phyloP scores from a whole-genome alignment of 441 rosid species.

The Euphorbia corollata region DNA sequence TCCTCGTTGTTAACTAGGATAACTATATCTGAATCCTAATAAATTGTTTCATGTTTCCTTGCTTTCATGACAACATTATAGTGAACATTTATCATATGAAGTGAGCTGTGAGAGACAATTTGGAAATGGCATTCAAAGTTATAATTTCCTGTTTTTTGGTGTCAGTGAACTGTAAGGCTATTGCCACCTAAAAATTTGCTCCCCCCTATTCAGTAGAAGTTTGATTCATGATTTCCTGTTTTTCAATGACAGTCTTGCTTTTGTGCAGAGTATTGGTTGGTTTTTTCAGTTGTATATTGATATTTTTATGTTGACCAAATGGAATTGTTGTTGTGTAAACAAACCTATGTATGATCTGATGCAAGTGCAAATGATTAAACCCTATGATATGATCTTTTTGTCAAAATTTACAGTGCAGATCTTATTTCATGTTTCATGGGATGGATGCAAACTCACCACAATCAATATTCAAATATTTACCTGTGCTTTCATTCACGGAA shows the following conservation, averaged over 20 bases:
- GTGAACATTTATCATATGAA: background rate
- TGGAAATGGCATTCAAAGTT: background rate
- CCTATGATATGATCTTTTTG: background rate
- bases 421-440: conserved; percentile 86
- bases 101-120: background rate
- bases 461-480: conserved; percentile 55
- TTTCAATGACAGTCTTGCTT: background rate
- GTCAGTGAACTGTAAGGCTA: too few relatives aligned
- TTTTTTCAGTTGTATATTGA: background rate
- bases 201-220: background rate
- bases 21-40: background rate
- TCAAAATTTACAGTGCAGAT: conserved; percentile 58
- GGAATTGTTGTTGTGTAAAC: background rate
- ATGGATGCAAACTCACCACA: conserved; percentile 52
- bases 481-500: conserved; percentile 65
- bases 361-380: background rate
- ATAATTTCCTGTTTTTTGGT: background rate
- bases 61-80: background rate
- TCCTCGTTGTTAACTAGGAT: background rate
- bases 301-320: background rate
- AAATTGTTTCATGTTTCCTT: background rate
- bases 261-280: background rate
- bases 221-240: background rate
- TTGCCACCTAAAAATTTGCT: too few relatives aligned
- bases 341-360: background rate